A percentile compares a stretch with the other conserved stretches of the same genome.
These are phyloP conservation scores for Kazachstania psychrophila DNA, from an alignment of 805 yeast species.

Conservation along the genomic window DNA sequence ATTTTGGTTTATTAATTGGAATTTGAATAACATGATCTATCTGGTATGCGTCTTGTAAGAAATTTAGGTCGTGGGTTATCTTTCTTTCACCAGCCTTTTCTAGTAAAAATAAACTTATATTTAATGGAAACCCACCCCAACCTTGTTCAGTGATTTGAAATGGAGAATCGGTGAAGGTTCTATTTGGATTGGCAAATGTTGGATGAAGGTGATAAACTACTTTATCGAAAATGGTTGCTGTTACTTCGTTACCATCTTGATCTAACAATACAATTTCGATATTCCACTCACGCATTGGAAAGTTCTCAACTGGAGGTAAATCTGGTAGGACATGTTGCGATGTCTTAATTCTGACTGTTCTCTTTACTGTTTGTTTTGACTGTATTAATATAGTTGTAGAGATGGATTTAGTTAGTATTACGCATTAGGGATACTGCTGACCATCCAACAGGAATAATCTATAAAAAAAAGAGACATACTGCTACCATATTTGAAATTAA, in stretches of 20 bases:
- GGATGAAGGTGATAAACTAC: slow-evolving; percentile 93
- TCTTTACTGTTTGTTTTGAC: slow-evolving; percentile 42
- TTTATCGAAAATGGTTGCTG: slow-evolving; percentile 82
- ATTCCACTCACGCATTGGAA: slow-evolving; percentile 92
- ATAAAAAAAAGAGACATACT: neutral
- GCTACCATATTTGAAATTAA: neutral
- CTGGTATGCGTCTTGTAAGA: slow-evolving; percentile 63
- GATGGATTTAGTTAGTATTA: too few relatives aligned
- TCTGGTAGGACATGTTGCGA: slow-evolving; percentile 74
- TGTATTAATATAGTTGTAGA: neutral
- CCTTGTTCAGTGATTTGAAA: slow-evolving; percentile 87
- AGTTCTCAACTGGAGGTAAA: slow-evolving; percentile 77
- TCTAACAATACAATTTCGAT: slow-evolving; percentile 69
- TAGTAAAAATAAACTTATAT: slow-evolving; percentile 61
- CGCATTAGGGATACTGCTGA: too few relatives aligned
- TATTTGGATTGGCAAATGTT: slow-evolving; percentile 81
- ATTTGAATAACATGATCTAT: slow-evolving; percentile 69
- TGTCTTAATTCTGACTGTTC: slow-evolving; percentile 83
- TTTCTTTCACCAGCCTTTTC: slow-evolving; percentile 88
- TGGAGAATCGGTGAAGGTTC: slow-evolving; percentile 74
- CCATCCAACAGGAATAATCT: too few relatives aligned
- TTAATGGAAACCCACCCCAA: slow-evolving; percentile 96
- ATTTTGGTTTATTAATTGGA: slow-evolving; percentile 64
- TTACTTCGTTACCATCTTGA: slow-evolving; percentile 69
- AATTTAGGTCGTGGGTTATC: slow-evolving; percentile 82